Conservation (phyloP, 2,329 filamentous ascomycete species). For the Clonostachys rosea region DNA sequence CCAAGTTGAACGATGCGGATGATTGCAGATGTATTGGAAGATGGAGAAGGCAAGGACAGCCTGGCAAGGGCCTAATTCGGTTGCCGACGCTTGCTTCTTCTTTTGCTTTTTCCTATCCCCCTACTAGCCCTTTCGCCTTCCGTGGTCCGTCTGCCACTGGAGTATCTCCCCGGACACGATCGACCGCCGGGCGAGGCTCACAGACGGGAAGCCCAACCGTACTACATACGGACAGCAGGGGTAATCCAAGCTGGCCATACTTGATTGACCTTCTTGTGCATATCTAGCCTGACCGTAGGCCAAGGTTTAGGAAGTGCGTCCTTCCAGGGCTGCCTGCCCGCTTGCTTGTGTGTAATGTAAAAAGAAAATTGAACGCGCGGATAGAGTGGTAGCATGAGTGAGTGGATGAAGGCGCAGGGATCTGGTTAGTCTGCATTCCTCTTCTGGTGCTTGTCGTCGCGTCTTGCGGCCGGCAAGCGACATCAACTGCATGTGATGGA, state of each 20-base stretch:
- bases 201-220: conserved; percentile 2
- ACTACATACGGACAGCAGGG: conserved; percentile 1
- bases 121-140: too few relatives aligned
- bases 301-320: neutral
- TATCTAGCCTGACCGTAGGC: neutral
- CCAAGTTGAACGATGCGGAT: too few relatives aligned
- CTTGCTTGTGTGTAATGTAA: neutral
- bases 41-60: too few relatives aligned
- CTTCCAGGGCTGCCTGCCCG: neutral
- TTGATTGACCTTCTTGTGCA: neutral
- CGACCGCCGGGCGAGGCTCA: conserved; percentile 3
- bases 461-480: too few relatives aligned
- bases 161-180: conserved; percentile 2
- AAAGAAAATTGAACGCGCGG: too few relatives aligned
- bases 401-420: neutral
- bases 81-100: too few relatives aligned
- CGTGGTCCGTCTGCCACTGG: neutral
- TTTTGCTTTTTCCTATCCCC: too few relatives aligned
- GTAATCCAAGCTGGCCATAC: neutral
- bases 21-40: too few relatives aligned
- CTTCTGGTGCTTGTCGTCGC: too few relatives aligned
- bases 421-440: neutral
- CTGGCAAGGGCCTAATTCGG: too few relatives aligned
- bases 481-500: too few relatives aligned
- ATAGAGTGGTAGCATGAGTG: too few relatives aligned